Base-by-base conservation (phyloP, 345 rosid genomes). In the Conringia planisiliqua region DNA sequence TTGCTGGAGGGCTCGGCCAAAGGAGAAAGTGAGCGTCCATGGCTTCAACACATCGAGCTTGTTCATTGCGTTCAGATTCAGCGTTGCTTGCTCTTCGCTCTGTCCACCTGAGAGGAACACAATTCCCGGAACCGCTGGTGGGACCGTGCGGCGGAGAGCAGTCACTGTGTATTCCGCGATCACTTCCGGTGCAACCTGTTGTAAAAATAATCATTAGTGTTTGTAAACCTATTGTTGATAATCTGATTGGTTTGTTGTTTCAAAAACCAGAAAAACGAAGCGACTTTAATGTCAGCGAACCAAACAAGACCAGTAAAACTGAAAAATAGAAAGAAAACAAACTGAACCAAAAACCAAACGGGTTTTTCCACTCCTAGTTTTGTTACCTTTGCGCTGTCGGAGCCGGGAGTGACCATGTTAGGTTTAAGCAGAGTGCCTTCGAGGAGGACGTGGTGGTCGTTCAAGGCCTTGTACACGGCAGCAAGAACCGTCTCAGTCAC, bases 341-440 rank as follows among this genome's bases (percentile, higher is more conserved):
- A 5, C 39, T 2, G 29, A 16, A 17, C 18, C 42, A 56, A 69
- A 69, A 42, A n/a, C 5, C 22, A 42, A 57, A 30, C 51, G 3
- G 43, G 62, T 35, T 60, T 36, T 1, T 1, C 22, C 40, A 64
- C 33, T 3, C 1, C 4, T 69, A 35, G 68, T 60, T 48, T 27
- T 0, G 1, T 75, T 83, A 90, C 98, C 98, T 89, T 91, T 12
- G 92, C 83, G 85, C 90, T 77, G 47, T 89, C 90, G 2, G 97
- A 91, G 63, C 98, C 98, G 0, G 98, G 97, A 62, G 97, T 87
- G 80, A 94, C 97, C 97, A 91, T 94, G 82, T 94, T 94, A 13
- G 97, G 98, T 82, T 94, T 94, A 38, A 94, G 92, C 52, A 94
- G 84, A 4, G 97, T 90, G 76, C 98, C 98, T 81, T 94, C 98